These are phyloP conservation scores for Triangularia verruculosa DNA, from an alignment of 2,329 filamentous ascomycete species.

Conservation along the genomic window DNA sequence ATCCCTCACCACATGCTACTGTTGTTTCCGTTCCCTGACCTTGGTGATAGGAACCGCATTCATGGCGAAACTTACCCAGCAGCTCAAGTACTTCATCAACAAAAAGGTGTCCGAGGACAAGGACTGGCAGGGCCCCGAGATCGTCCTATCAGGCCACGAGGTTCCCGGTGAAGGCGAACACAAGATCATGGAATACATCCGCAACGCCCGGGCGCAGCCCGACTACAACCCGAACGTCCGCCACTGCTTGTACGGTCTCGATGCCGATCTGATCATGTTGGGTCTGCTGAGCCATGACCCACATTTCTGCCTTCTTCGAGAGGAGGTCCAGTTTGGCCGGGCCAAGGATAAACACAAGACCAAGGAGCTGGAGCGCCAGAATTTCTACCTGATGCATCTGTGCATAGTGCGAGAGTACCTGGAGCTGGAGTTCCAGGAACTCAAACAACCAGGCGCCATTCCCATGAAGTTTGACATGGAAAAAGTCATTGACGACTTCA, in stretches of 20 bases:
- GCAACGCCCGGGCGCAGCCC: conserved; percentile 91
- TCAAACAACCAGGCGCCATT: conserved; percentile 70
- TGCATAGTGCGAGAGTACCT: conserved; percentile 97
- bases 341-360: conserved; percentile 76
- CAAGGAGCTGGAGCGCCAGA: conserved; percentile 96
- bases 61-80: conserved; percentile 92
- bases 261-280: conserved; percentile 98
- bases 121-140: conserved; percentile 95
- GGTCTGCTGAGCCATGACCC: conserved; percentile 95
- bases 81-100: conserved; percentile 97
- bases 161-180: conserved; percentile 98
- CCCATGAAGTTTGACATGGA: conserved; percentile 88
- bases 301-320: conserved; percentile 93
- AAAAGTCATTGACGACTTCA: conserved; percentile 97
- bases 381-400: conserved; percentile 95
- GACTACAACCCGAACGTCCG: conserved; percentile 90
- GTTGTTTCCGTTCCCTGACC: conserved; percentile 7
- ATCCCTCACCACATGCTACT: too few relatives aligned
- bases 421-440: conserved; percentile 92
- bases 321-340: conserved; percentile 96
- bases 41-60: conserved; percentile 69
- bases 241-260: conserved; percentile 94
- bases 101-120: conserved; percentile 97
- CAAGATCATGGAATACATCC: conserved; percentile 99
- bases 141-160: conserved; percentile 95